Conservation (phyloP, 768 basidiomycete species). For the Mycena chlorophos region DNA sequence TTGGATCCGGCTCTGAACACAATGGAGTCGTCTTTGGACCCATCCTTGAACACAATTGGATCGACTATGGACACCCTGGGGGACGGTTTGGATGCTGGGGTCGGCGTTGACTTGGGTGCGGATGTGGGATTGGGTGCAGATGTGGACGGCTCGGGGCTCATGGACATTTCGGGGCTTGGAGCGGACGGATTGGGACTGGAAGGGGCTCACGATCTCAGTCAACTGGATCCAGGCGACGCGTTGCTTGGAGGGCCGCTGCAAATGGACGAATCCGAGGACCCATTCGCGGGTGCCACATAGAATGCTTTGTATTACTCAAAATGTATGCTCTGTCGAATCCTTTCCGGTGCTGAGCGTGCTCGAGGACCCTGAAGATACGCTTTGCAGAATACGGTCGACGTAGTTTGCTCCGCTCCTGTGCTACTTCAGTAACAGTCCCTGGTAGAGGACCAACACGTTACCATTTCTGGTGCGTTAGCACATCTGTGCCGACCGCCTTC, state of each 20-base stretch:
- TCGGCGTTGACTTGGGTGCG: slow-evolving; percentile 41
- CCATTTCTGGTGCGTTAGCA: slow-evolving; percentile 95
- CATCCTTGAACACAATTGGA: too few relatives aligned
- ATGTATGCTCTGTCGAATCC: slow-evolving; percentile 88
- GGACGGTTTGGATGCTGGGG: too few relatives aligned
- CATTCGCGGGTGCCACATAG: slow-evolving; percentile 42
- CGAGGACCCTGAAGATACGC: slow-evolving; percentile 84
- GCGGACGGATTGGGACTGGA: slow-evolving; percentile 66
- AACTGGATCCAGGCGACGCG: slow-evolving; percentile 52
- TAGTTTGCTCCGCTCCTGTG: slow-evolving; percentile 88
- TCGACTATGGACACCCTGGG: too few relatives aligned
- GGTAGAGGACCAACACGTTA: slow-evolving; percentile 21
- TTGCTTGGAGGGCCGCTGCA: slow-evolving; percentile 56
- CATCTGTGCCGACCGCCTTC: slow-evolving; percentile 85
- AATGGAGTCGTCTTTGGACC: slow-evolving; percentile 47
- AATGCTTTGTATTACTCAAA: slow-evolving; percentile 39
- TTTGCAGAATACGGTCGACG: slow-evolving; percentile 81
- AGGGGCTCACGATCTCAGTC: slow-evolving; percentile 51
- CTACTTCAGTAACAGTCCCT: slow-evolving; percentile 1
- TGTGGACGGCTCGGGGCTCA: slow-evolving; percentile 41
- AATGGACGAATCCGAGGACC: slow-evolving; percentile 61
- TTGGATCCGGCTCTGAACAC: slow-evolving; percentile 60
- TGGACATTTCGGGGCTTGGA: slow-evolving; percentile 66
- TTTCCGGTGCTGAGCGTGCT: slow-evolving; percentile 81
- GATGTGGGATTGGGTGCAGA: slow-evolving; percentile 20